Conservation (phyloP, 2,329 filamentous ascomycete species). For the Colletotrichum tamarilloi region DNA sequence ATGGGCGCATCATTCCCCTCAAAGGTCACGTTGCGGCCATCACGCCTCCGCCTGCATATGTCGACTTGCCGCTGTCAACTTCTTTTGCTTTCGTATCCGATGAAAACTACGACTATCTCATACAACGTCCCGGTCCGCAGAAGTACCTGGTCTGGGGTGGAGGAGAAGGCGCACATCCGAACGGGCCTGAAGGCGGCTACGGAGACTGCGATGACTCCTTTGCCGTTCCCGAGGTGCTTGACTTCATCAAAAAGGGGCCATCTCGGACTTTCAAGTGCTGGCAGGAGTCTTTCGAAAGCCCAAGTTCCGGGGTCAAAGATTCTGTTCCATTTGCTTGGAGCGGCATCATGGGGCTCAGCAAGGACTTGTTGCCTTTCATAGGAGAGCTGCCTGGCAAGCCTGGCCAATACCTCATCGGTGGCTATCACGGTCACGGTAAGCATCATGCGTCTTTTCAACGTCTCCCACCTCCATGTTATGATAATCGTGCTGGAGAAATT, state of each 20-base stretch:
- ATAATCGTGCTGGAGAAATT: not conserved
- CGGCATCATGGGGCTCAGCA: not conserved
- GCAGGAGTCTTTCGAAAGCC: not conserved
- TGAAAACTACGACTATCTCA: not conserved
- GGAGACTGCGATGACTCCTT: not conserved
- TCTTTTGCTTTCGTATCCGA: not conserved
- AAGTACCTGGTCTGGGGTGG: not conserved
- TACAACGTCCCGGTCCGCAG: not conserved
- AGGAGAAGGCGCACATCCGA: not conserved
- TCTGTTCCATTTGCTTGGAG: not conserved
- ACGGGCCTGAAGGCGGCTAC: not conserved
- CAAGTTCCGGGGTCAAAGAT: not conserved
- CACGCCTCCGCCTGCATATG: not conserved
- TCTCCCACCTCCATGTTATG: not conserved
- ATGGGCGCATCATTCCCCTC: not conserved
- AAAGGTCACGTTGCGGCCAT: not conserved
- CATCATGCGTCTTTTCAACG: not conserved
- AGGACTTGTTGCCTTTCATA: not conserved
- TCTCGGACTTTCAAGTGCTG: not conserved
- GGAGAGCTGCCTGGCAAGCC: not conserved
- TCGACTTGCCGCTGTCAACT: not conserved
- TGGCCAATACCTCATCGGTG: not conserved
- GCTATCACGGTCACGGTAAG: not conserved
- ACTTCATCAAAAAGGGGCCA: not conserved
- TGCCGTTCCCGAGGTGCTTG: not conserved